Evolutionary conservation across 108 stramenopile species (phyloP).

Genomic region (Cyclotella sp.): DNA sequence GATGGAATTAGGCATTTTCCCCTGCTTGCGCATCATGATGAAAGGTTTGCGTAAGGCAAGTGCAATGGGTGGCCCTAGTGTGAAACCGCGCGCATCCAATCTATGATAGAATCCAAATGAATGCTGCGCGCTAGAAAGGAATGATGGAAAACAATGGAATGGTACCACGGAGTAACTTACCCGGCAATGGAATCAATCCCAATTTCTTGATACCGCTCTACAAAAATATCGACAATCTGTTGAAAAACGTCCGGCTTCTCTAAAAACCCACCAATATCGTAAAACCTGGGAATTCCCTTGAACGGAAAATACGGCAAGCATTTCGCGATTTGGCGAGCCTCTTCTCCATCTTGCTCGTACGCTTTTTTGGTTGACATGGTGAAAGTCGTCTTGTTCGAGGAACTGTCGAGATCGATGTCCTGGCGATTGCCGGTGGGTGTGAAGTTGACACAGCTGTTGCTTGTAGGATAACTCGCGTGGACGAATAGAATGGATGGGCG

Average conservation of each 20-base stretch:
- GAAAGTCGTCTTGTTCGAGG: not conserved
- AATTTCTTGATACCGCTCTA: slow-evolving; percentile 74
- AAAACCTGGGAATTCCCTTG: slow-evolving; percentile 97
- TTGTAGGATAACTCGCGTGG: too few species aligned
- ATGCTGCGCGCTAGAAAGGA: not conserved
- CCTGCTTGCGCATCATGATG: slow-evolving; percentile 98
- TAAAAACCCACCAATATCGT: slow-evolving; percentile 98
- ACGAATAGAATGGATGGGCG: too few species aligned
- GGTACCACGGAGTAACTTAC: slow-evolving; percentile 10
- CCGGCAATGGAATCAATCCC: slow-evolving; percentile 92
- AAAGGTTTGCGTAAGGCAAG: slow-evolving; percentile 96
- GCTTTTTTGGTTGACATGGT: slow-evolving; percentile 33
- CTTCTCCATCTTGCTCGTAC: slow-evolving; percentile 83
- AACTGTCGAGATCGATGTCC: not conserved
- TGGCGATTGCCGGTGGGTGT: not conserved
- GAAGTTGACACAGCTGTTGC: too few species aligned
- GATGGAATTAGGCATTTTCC: slow-evolving; percentile 98
- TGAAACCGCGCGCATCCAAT: slow-evolving; percentile 95
- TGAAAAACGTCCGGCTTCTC: slow-evolving; percentile 88
- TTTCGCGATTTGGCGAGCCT: slow-evolving; percentile 90
- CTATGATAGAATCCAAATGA: slow-evolving; percentile 3
- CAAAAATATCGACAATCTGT: slow-evolving; percentile 91
- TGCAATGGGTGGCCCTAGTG: slow-evolving; percentile 97
- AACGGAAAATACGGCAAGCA: slow-evolving; percentile 97
- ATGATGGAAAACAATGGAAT: not conserved